Conservation (phyloP, 495 filamentous ascomycete species). For the Penicillium argentinense region DNA sequence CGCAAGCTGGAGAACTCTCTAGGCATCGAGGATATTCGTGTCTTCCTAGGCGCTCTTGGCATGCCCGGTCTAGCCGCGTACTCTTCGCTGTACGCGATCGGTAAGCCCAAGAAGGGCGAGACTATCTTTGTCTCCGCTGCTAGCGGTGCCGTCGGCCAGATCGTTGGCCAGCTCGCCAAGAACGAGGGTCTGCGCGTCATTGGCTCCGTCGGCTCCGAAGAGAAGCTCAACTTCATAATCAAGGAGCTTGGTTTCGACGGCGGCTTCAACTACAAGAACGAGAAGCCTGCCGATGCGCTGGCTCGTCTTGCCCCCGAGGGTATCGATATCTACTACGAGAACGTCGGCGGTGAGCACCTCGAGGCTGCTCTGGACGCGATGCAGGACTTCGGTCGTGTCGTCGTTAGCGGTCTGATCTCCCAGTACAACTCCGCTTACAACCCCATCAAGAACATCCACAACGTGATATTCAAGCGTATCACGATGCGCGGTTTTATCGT, state of each 20-base stretch:
- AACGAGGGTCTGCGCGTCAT: slow-evolving; percentile 83
- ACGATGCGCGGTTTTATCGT: slow-evolving; percentile 80
- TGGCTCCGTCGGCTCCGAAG: slow-evolving; percentile 68
- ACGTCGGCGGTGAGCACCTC: slow-evolving; percentile 86
- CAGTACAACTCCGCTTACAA: slow-evolving; percentile 74
- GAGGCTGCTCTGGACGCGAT: slow-evolving; percentile 70
- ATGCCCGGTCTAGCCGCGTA: slow-evolving; percentile 89
- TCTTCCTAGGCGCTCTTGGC: slow-evolving; percentile 70
- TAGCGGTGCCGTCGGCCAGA: slow-evolving; percentile 77
- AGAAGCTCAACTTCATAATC: slow-evolving; percentile 64
- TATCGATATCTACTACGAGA: slow-evolving; percentile 94
- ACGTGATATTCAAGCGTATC: slow-evolving; percentile 56
- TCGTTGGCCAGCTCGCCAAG: slow-evolving; percentile 85
- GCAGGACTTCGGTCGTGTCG: slow-evolving; percentile 70
- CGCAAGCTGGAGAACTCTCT: slow-evolving; percentile 42
- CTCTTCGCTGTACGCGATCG: slow-evolving; percentile 77
- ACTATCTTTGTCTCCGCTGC: slow-evolving; percentile 84
- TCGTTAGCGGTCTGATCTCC: slow-evolving; percentile 69
- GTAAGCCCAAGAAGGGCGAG: slow-evolving; percentile 81
- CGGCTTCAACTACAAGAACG: slow-evolving; percentile 80
- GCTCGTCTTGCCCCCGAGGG: slow-evolving; percentile 74
- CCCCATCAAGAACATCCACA: slow-evolving; percentile 62
- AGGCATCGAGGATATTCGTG: slow-evolving; percentile 43
- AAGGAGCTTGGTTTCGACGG: slow-evolving; percentile 65
- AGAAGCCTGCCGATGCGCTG: slow-evolving; percentile 69